These are phyloP conservation scores for Jackrogersella minutella DNA, from an alignment of 495 filamentous ascomycete genomes.

Conservation along the genomic window DNA sequence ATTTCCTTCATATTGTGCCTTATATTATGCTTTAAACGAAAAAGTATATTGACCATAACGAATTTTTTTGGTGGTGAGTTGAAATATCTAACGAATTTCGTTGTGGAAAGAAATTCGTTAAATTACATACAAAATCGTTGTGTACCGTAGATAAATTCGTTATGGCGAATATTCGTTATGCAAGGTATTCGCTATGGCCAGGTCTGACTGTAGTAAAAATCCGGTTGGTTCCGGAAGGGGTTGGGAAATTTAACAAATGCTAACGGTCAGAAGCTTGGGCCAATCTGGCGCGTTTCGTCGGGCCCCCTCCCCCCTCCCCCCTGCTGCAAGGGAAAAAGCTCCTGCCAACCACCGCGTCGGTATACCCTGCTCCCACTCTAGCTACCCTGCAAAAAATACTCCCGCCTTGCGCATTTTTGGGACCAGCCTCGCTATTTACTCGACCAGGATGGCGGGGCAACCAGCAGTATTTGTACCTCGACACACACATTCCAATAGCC, in stretches of 20 bases:
- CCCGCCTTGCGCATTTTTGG: slow-evolving; percentile 43
- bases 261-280: slow-evolving; percentile 16
- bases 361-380: background rate
- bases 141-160: too few relatives aligned
- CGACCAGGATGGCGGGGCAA: slow-evolving; percentile 53
- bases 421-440: slow-evolving; percentile 57
- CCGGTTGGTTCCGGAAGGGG: slow-evolving; percentile 7
- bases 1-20: too few relatives aligned
- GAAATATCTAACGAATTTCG: too few relatives aligned
- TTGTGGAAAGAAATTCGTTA: too few relatives aligned
- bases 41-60: too few relatives aligned
- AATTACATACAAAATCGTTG: too few relatives aligned
- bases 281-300: slow-evolving; percentile 2
- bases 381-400: slow-evolving; percentile 5
- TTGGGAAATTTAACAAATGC: slow-evolving; percentile 22
- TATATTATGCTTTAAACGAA: too few relatives aligned
- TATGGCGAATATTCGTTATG: too few relatives aligned
- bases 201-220: background rate
- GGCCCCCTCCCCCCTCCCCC: background rate
- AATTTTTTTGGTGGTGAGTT: too few relatives aligned
- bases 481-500: slow-evolving; percentile 7
- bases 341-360: slow-evolving; percentile 29
- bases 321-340: slow-evolving; percentile 17
- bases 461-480: slow-evolving; percentile 43
- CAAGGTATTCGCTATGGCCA: too few relatives aligned